Evolutionary conservation across 1,139 yeast genomes (phyloP).

Genomic region (Hansenula sp.): DNA sequence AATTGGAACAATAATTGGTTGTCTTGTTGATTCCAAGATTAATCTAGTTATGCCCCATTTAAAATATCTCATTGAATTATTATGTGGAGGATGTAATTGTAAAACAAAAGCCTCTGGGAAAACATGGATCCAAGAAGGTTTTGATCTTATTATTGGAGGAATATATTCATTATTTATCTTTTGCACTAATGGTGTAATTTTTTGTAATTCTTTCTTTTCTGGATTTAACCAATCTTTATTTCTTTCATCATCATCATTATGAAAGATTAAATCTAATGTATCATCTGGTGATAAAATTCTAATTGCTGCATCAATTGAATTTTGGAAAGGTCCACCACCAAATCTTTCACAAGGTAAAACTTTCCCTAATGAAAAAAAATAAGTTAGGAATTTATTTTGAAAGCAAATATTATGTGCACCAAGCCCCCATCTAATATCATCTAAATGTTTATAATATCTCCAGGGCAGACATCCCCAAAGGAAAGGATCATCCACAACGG

Average conservation of each 20-base stretch:
- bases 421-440: conserved; percentile 84
- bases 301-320: conserved; percentile 86
- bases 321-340: conserved; percentile 93
- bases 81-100: conserved; percentile 75
- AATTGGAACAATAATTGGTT: conserved; percentile 90
- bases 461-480: conserved; percentile 85
- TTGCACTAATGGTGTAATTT: conserved; percentile 6
- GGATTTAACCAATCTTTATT: conserved; percentile 13
- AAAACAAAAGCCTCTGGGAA: conserved; percentile 95
- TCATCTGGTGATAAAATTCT: conserved; percentile 78
- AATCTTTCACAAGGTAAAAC: conserved; percentile 81
- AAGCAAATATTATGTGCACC: conserved; percentile 94
- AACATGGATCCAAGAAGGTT: conserved; percentile 88
- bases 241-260: conserved; percentile 19
- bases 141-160: conserved; percentile 50
- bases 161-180: conserved; percentile 26
- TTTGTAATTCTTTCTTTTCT: not conserved
- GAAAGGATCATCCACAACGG: conserved; percentile 90
- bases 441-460: conserved; percentile 58
- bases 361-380: conserved; percentile 85
- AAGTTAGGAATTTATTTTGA: conserved; percentile 44
- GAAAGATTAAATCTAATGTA: conserved; percentile 50
- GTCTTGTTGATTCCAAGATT: conserved; percentile 73
- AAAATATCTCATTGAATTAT: conserved; percentile 87
- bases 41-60: conserved; percentile 93